phyloP scores from a whole-genome alignment of 2,329 filamentous ascomycete genomes.

The Arthrinium phaeospermum region DNA sequence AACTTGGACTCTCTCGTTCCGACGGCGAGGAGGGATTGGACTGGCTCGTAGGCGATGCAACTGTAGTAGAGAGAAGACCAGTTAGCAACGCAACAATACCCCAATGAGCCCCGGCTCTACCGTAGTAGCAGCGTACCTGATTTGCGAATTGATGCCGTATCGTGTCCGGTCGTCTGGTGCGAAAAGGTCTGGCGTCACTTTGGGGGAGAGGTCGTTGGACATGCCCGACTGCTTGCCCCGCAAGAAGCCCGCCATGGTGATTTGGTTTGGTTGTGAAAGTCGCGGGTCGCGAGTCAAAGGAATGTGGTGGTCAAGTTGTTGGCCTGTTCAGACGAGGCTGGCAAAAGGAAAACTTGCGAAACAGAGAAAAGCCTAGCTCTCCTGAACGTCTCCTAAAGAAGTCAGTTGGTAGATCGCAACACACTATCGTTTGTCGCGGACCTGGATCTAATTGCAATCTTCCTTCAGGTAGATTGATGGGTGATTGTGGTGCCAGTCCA shows the following conservation, averaged over 20 bases:
- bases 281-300: not conserved
- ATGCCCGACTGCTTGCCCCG: slow-evolving; percentile 93
- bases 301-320: slow-evolving; percentile 2
- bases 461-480: slow-evolving; percentile 14
- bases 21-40: slow-evolving; percentile 91
- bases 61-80: slow-evolving; percentile 51
- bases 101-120: not conserved
- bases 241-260: slow-evolving; percentile 81
- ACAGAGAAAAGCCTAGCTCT: not conserved
- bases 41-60: slow-evolving; percentile 86
- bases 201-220: slow-evolving; percentile 86
- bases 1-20: slow-evolving; percentile 89
- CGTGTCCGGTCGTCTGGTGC: slow-evolving; percentile 81
- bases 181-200: slow-evolving; percentile 79
- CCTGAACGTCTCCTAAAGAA: not conserved
- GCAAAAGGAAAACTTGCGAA: not conserved
- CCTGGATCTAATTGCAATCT: slow-evolving; percentile 7
- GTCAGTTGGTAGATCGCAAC: not conserved
- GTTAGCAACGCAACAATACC: not conserved
- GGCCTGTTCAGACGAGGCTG: not conserved
- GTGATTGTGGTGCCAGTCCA: slow-evolving; percentile 16
- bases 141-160: slow-evolving; percentile 81
- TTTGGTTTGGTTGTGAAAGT: not conserved
- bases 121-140: slow-evolving; percentile 53
- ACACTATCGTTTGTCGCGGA: not conserved